Base-by-base conservation (phyloP, 768 basidiomycete genomes). In the Lactarius evosmus region DNA sequence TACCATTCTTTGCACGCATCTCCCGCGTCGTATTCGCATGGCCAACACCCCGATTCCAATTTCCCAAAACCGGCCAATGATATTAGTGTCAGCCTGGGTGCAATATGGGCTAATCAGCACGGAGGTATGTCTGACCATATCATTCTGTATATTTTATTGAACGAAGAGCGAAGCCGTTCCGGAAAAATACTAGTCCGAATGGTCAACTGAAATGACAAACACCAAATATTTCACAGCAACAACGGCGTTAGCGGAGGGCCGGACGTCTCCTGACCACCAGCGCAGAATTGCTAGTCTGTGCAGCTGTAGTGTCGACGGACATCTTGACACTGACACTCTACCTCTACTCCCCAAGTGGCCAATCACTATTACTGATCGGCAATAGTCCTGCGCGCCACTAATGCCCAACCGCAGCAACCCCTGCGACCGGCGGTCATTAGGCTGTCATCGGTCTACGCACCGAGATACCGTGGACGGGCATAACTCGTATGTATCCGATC, bases 291-390 rank as follows among this genome's bases (percentile, higher is more conserved):
- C 12, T 19, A 8, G 40, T 41, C 40, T 41, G 40, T 41, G 19
- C 40, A 41, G 40, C 46, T 14, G 22, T 12, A 7, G 16, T 16
- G 16, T 17, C 16, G 17, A 38, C 16, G 14, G 5, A 12, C 25
- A 6, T 49, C 22, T 46, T 46, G 44, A 22, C 12, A 46, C 1
- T 25, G 12, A 22, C 12, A 14, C 22, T 46, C 44, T 49, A 14
- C 11, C 22, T 46, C 44, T 49, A 14, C 11, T 49, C 25, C 44
- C 25, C 12, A 11, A 49, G 3, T 7, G 40, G 19, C 9, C 19
- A 49, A 14, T 25, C 46, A 49, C 60, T 62, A 56, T 17, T 30
- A 25, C 61, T 6, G 29, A 58, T 58, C 9, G 25, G 50, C 40
- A 41, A n/a, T 38, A 58, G 56, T 32, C 30, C 22, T 12, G 38